Percentiles rank a stretch among this genome's conserved stretches.
These are phyloP conservation scores for Atkinsonella hypoxylon DNA, from an alignment of 2,329 filamentous ascomycete species.

Conservation along the genomic window DNA sequence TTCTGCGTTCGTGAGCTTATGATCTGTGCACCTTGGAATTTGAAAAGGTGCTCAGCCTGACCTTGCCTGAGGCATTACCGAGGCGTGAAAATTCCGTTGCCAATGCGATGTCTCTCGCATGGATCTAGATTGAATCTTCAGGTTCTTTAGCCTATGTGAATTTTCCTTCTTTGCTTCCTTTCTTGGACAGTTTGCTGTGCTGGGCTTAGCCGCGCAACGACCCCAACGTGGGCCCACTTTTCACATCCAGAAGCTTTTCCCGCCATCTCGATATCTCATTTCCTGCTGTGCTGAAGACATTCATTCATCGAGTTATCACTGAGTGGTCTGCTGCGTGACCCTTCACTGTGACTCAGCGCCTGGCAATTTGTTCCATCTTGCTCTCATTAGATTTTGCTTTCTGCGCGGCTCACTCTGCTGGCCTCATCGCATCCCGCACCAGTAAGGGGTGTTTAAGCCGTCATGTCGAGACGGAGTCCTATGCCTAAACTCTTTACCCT, in stretches of 20 bases:
- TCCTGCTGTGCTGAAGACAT: background rate
- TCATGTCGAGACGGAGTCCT: conserved; percentile 1
- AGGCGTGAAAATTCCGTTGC: too few species aligned
- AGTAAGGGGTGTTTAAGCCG: background rate
- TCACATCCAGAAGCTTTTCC: background rate
- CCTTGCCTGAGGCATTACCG: too few species aligned
- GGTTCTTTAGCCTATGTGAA: too few species aligned
- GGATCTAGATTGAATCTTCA: too few species aligned
- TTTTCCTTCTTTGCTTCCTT: background rate
- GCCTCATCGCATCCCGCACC: background rate
- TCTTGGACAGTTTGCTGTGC: background rate
- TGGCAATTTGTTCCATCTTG: background rate
- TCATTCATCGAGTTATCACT: background rate
- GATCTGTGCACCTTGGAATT: too few species aligned
- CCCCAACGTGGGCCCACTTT: conserved; percentile 2
- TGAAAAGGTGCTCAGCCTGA: too few species aligned
- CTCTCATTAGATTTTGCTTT: background rate
- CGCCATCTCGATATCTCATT: background rate
- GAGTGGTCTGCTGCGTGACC: background rate
- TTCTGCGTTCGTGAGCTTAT: too few species aligned
- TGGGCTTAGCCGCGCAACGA: background rate
- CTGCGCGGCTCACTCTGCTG: background rate
- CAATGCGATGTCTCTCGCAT: too few species aligned
- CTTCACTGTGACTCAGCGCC: background rate
- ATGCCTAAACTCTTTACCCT: background rate